These are phyloP conservation scores for Hypomontagnella monticulosa DNA, from an alignment of 495 filamentous ascomycete genomes.

Conservation along the genomic window DNA sequence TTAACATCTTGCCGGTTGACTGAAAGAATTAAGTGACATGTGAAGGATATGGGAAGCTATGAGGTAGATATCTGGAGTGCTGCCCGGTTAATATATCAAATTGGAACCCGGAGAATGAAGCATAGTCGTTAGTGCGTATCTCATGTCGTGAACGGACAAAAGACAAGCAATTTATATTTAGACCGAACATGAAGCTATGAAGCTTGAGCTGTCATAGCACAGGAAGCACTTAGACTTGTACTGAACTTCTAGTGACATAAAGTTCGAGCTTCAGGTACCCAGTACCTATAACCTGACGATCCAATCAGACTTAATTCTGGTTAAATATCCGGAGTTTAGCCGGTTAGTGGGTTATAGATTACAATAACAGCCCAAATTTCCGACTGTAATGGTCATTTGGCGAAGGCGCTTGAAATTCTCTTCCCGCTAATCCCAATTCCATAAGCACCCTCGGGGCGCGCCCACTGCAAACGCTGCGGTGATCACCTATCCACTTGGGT, in stretches of 20 bases:
- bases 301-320: background rate
- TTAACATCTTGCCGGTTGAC: conserved; percentile 55
- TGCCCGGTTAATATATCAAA: too few species aligned
- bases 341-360: conserved; percentile 25
- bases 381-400: conserved; percentile 62
- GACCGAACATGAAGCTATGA: too few species aligned
- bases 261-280: too few species aligned
- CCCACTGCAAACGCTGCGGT: conserved; percentile 64
- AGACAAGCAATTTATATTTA: too few species aligned
- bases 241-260: too few species aligned
- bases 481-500: conserved; percentile 60
- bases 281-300: too few species aligned
- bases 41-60: background rate
- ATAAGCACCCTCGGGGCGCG: conserved; percentile 59
- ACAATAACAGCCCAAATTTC: background rate
- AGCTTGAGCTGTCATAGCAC: too few species aligned
- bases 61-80: background rate
- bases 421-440: conserved; percentile 54
- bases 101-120: too few species aligned
- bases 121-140: too few species aligned
- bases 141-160: too few species aligned
- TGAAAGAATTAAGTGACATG: background rate
- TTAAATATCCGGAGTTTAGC: conserved; percentile 16
- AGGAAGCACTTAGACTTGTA: too few species aligned
- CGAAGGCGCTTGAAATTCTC: conserved; percentile 60